A percentile compares a stretch with the other conserved stretches of the same genome.
phyloP scores from a whole-genome alignment of 169 alveolate species.

The Eimeria mitis region DNA sequence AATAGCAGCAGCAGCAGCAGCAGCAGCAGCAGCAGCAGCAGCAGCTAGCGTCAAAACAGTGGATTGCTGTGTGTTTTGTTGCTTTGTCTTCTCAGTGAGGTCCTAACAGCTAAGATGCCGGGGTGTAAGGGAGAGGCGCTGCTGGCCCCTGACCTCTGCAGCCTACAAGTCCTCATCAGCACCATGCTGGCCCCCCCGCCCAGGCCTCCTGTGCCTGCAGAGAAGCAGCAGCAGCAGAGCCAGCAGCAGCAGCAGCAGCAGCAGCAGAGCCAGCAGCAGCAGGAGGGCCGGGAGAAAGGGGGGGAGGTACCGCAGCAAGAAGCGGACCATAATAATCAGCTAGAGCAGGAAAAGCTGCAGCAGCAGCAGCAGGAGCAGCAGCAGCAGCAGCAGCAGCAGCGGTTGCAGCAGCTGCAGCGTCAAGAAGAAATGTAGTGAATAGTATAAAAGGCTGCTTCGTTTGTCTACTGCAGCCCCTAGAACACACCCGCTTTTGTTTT shows the following conservation, averaged over 20 bases:
- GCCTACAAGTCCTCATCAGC: slow-evolving; percentile 22
- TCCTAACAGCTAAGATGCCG: slow-evolving; percentile 23
- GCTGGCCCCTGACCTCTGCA: slow-evolving; percentile 62
- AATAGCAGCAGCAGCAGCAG: slow-evolving; percentile 5
- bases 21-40: slow-evolving; percentile 18
- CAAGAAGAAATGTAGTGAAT: slow-evolving; percentile 42
- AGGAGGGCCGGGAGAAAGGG: neutral
- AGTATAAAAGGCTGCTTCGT: neutral
- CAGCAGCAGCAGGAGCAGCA: neutral
- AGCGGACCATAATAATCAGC: neutral
- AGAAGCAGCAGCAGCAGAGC: slow-evolving; percentile 24
- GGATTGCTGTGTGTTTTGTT: neutral
- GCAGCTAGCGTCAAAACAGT: neutral
- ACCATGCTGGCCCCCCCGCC: slow-evolving; percentile 41
- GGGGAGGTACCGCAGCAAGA: neutral
- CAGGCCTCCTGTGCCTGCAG: neutral
- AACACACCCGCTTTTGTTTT: neutral
- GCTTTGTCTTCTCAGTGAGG: neutral
- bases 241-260: slow-evolving; percentile 50
- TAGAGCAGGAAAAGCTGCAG: slow-evolving; percentile 2
- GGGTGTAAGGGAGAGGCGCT: slow-evolving; percentile 44
- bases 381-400: neutral
- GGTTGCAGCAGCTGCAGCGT: slow-evolving; percentile 37
- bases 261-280: slow-evolving; percentile 1
- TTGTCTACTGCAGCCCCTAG: neutral